A percentile compares a stretch with the other conserved stretches of the same genome.
Evolutionary conservation across 2,329 filamentous ascomycete genomes (phyloP).

Genomic region (Talaromyces funiculosus): DNA sequence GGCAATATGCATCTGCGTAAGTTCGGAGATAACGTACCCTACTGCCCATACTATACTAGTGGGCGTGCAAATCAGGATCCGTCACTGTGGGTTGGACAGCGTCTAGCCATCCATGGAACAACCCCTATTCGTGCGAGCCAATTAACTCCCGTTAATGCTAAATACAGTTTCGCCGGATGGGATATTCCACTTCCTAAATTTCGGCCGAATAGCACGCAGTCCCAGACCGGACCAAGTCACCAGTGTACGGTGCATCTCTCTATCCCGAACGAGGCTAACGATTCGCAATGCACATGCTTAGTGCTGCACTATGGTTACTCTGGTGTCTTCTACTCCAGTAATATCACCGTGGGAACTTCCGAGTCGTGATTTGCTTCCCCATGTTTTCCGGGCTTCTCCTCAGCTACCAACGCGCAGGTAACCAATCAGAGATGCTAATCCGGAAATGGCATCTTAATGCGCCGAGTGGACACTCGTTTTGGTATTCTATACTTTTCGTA

Average conservation of each 20-base stretch:
- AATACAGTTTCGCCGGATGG: background rate
- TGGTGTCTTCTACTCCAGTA: background rate
- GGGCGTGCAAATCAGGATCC: background rate
- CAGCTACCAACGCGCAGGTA: background rate
- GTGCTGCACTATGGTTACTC: background rate
- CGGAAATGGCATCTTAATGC: background rate
- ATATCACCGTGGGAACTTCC: background rate
- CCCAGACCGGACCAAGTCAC: background rate
- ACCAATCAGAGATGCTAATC: background rate
- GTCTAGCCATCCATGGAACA: background rate
- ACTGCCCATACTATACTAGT: background rate
- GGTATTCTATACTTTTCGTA: background rate
- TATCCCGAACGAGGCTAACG: background rate
- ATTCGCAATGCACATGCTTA: background rate
- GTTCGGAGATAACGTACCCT: background rate
- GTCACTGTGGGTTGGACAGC: background rate
- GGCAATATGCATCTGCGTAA: background rate
- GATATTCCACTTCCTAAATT: background rate
- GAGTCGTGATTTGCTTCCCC: background rate
- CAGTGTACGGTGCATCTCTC: background rate
- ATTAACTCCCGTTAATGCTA: background rate
- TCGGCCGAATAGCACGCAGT: background rate
- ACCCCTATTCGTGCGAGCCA: background rate
- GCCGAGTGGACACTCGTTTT: background rate
- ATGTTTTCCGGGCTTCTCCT: background rate